Evolutionary conservation across 2,329 filamentous ascomycete genomes (phyloP), one percentile per base, ranked within the genome.

Genomic region (Stachybotrys chartarum): DNA sequence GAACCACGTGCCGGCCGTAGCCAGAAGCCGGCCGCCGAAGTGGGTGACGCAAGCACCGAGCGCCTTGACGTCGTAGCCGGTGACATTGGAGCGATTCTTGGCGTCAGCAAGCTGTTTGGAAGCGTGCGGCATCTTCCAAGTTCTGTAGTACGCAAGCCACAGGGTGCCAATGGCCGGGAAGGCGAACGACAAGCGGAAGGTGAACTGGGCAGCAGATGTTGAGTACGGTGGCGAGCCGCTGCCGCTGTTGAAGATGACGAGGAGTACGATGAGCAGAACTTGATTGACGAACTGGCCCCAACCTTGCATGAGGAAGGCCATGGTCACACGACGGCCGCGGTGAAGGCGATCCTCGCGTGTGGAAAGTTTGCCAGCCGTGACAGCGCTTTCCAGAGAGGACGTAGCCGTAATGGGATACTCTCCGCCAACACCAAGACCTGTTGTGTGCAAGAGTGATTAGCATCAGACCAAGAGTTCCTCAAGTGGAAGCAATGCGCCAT

Each of bases 241-340:
- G 55, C 88, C 88, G 66, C 86, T 85, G 79, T 96, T 91, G 82
- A 96, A 94, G 74, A 93, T 88, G 64, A 95, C 79, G 56, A 97
- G 83, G 52, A 95, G 78, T 54, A 96, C 70, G 66, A 97, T 96
- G 60, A 97, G 82, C 56, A 96, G 75, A 64, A 88, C 87, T 75
- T 97, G 93, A 82, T 97, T 97, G 78, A 90, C 79, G 70, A 96
- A 90, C 73, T 97, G 93, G 61, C 93, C 93, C 93, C 93, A 97
- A 54, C 93, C 93, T 74, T 97, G 93, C 93, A 97, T 97, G 74
- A 97, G 74, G 78, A 97, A 97, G 56, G 93, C 92, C 71, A 88
- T 91, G 61, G 91, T 96, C 69, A 97, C 93, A 73, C 96, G 96
- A 68, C 93, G 90, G 60, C 93, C 93, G 74, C 93, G 91, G 77